Percentiles rank a stretch among this genome's conserved stretches.
Evolutionary conservation across 208 protist genomes (phyloP).

Genomic region (Leishmania major): DNA sequence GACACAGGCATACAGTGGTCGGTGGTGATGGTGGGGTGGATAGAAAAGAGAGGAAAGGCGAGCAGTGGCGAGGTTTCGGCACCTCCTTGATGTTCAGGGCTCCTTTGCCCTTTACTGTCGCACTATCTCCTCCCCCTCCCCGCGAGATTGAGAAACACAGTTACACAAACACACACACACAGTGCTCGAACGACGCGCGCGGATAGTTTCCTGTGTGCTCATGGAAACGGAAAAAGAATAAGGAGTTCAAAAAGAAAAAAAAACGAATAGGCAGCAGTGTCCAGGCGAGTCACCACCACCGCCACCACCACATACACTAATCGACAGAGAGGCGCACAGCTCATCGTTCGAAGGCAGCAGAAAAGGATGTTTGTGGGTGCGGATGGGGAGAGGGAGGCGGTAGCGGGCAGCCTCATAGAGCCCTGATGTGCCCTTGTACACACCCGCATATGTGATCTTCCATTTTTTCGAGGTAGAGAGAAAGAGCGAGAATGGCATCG

Average conservation of each 20-base stretch:
- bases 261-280: neutral
- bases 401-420: neutral
- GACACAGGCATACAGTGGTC: neutral
- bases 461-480: neutral
- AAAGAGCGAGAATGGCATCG: neutral
- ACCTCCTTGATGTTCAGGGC: neutral
- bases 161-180: neutral
- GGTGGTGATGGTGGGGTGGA: neutral
- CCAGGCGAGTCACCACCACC: neutral
- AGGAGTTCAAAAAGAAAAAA: neutral
- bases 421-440: neutral
- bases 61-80: neutral
- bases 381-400: neutral
- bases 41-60: neutral
- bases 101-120: neutral
- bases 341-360: neutral
- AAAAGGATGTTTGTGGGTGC: neutral
- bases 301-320: neutral
- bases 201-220: neutral
- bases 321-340: neutral
- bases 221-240: neutral
- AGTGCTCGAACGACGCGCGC: neutral
- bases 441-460: neutral
- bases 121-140: neutral
- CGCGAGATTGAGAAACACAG: neutral